These are phyloP conservation scores for Plasmodium relictum DNA, from an alignment of 169 alveolate species.

Conservation along the genomic window DNA sequence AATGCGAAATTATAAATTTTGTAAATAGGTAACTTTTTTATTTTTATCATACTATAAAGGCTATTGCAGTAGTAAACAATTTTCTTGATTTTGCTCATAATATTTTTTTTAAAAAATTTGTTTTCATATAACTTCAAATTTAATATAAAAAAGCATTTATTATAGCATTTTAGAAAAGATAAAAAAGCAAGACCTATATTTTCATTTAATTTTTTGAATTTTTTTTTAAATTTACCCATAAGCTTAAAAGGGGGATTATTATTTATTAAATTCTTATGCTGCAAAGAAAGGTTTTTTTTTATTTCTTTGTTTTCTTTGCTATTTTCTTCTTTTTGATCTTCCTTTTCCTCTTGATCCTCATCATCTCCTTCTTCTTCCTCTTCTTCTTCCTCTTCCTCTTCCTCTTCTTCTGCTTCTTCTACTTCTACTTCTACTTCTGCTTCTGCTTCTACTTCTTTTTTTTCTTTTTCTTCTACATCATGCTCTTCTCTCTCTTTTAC, in stretches of 20 bases:
- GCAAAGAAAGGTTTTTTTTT: no score
- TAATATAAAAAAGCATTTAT: constrained; percentile 41
- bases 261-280: background rate
- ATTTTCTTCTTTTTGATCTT: background rate
- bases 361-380: background rate
- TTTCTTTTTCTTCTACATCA: no score
- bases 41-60: constrained; percentile 54
- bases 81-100: constrained; percentile 11
- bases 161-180: constrained; percentile 65
- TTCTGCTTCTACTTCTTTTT: no score
- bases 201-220: constrained; percentile 24
- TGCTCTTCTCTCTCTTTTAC: no score
- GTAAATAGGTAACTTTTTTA: constrained; percentile 50
- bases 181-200: constrained; percentile 46
- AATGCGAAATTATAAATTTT: constrained; percentile 41
- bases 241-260: constrained; percentile 4
- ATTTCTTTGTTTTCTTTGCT: background rate
- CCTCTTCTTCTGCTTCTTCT: no score
- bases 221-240: constrained; percentile 19
- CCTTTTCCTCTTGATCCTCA: background rate
- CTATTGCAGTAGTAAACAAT: constrained; percentile 24
- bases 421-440: no score
- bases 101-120: constrained; percentile 10
- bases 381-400: background rate
- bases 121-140: constrained; percentile 29